Percentiles rank a stretch among this genome's conserved stretches.
Evolutionary conservation across 495 filamentous ascomycete species (phyloP).

Genomic region (Rhizodiscina lignyota): DNA sequence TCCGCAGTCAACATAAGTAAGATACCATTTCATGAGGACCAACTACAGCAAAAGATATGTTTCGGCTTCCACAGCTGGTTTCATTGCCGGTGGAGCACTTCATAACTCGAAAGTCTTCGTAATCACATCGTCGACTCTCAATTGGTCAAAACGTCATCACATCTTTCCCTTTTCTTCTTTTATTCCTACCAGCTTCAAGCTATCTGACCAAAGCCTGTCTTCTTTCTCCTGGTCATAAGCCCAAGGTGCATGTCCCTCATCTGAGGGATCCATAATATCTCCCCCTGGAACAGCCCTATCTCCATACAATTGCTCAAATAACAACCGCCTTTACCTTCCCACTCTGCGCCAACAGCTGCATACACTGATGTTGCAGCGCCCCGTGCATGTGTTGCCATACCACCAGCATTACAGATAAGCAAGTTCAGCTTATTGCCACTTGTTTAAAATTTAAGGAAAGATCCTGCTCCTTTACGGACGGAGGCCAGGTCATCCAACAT

Average conservation of each 20-base stretch:
- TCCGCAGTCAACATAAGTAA: too few relatives aligned
- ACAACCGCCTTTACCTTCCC: constrained; percentile 22
- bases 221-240: constrained; percentile 24
- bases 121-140: too few relatives aligned
- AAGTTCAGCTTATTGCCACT: constrained; percentile 13
- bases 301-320: constrained; percentile 25
- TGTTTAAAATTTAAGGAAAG: too few relatives aligned
- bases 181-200: constrained; percentile 26
- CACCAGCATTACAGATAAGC: constrained; percentile 13
- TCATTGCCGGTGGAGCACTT: too few relatives aligned
- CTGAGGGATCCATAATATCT: background rate
- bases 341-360: constrained; percentile 22
- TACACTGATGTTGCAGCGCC: constrained; percentile 27
- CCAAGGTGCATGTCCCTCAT: constrained; percentile 18
- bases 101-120: too few relatives aligned
- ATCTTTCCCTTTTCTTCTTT: too few relatives aligned
- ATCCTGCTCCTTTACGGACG: too few relatives aligned
- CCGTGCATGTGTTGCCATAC: constrained; percentile 6
- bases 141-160: too few relatives aligned
- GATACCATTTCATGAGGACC: too few relatives aligned
- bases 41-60: too few relatives aligned
- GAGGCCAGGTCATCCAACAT: too few relatives aligned
- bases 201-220: constrained; percentile 27
- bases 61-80: too few relatives aligned
- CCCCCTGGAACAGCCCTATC: constrained; percentile 4